A percentile compares a stretch with the other conserved stretches of the same genome.
Evolutionary conservation across 768 basidiomycete genomes (phyloP).

Genomic region (Cyclocybe cylindracea): DNA sequence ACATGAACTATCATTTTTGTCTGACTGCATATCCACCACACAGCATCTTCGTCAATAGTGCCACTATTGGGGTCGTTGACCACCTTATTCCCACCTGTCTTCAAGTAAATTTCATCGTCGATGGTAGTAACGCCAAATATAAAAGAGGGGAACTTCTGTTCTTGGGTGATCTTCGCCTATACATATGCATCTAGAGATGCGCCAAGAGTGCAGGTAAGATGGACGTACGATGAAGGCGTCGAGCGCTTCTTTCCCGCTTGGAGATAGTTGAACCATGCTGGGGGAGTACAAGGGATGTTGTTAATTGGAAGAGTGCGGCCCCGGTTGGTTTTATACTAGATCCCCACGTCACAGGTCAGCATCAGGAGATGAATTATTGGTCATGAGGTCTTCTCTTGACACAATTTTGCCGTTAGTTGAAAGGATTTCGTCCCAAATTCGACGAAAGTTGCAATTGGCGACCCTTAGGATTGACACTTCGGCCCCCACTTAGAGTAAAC

Average conservation of each 20-base stretch:
- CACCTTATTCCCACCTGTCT: conserved; percentile 19
- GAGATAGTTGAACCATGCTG: conserved; percentile 12
- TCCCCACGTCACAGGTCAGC: no score
- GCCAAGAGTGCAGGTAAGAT: not conserved
- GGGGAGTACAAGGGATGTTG: no score
- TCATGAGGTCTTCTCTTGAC: no score
- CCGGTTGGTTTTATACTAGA: no score
- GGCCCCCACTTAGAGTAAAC: no score
- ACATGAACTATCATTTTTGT: conserved; percentile 35
- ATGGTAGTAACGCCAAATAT: conserved; percentile 27
- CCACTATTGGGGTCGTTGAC: conserved; percentile 27
- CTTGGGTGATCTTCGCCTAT: conserved; percentile 11
- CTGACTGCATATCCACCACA: conserved; percentile 40
- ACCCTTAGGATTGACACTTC: no score
- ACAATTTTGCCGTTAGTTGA: no score
- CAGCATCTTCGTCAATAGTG: conserved; percentile 21
- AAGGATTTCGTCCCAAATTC: no score
- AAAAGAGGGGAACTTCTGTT: conserved; percentile 23
- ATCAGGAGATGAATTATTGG: no score
- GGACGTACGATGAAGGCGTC: conserved; percentile 6
- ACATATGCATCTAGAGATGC: not conserved
- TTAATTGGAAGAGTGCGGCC: no score
- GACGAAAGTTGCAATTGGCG: no score
- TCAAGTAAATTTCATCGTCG: conserved; percentile 28
- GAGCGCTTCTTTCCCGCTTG: conserved; percentile 10